A percentile compares a stretch with the other conserved stretches of the same genome.
These are phyloP conservation scores for Rhizopogon vesiculosus DNA, from an alignment of 768 basidiomycete genomes.

Conservation along the genomic window DNA sequence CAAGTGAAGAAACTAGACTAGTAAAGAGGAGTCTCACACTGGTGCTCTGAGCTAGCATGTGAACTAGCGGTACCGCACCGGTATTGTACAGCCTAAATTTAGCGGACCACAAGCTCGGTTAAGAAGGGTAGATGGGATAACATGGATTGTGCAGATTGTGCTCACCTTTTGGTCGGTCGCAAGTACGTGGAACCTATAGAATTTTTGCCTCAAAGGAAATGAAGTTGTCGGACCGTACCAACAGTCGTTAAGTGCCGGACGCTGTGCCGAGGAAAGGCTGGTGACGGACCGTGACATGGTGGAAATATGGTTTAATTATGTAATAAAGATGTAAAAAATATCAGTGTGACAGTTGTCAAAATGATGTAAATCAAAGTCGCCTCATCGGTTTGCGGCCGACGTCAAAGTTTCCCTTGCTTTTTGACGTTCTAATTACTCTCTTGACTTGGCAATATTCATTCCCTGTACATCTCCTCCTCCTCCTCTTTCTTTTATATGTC, in stretches of 20 bases:
- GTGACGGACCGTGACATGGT: not conserved
- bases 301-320: constrained; percentile 1
- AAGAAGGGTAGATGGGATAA: not conserved
- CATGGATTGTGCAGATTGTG: too few species aligned
- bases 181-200: constrained; percentile 3
- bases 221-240: not conserved
- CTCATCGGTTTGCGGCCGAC: constrained; percentile 17
- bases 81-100: too few species aligned
- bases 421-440: not conserved
- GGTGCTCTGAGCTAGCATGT: not conserved
- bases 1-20: constrained; percentile 30
- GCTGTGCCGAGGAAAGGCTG: not conserved
- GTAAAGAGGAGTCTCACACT: constrained; percentile 15
- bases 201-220: constrained; percentile 7
- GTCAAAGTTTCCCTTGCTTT: constrained; percentile 8
- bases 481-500: constrained; percentile 7
- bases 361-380: constrained; percentile 11
- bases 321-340: constrained; percentile 3
- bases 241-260: not conserved
- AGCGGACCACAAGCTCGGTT: not conserved
- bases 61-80: not conserved
- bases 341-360: not conserved
- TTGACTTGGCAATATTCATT: not conserved
- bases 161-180: too few species aligned
- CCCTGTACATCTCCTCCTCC: not conserved